These are phyloP conservation scores for Huntiella decipiens DNA, from an alignment of 2,329 filamentous ascomycete genomes.

Conservation along the genomic window DNA sequence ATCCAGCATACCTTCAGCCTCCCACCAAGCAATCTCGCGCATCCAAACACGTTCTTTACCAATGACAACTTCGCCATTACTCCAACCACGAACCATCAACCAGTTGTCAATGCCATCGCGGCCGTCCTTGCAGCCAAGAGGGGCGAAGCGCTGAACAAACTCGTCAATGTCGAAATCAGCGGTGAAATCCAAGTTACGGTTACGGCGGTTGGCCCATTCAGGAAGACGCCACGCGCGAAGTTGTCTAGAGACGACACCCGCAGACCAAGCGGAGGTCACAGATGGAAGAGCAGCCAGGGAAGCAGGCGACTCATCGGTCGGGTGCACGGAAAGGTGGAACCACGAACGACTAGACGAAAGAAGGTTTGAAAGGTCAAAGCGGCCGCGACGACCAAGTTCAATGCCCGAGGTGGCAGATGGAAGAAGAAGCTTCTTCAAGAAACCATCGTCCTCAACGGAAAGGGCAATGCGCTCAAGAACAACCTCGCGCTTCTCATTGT, in stretches of 20 bases:
- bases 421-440: constrained; percentile 65
- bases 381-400: constrained; percentile 54
- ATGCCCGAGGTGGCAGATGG: constrained; percentile 54
- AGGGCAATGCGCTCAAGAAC: constrained; percentile 71
- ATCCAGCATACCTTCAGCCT: constrained; percentile 90
- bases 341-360: constrained; percentile 76
- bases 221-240: constrained; percentile 82
- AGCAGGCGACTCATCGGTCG: constrained; percentile 68
- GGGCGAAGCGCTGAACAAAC: constrained; percentile 64
- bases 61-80: constrained; percentile 86
- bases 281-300: constrained; percentile 53
- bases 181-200: constrained; percentile 83
- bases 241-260: constrained; percentile 78
- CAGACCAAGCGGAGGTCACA: constrained; percentile 75
- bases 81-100: constrained; percentile 91
- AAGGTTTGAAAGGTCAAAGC: constrained; percentile 57
- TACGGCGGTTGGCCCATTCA: constrained; percentile 90
- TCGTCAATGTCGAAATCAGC: constrained; percentile 92
- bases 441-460: constrained; percentile 66
- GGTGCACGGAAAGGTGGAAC: constrained; percentile 86
- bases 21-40: constrained; percentile 88
- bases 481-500: constrained; percentile 63
- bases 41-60: constrained; percentile 92
- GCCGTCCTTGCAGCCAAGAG: constrained; percentile 74
- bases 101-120: constrained; percentile 86